A percentile compares a stretch with the other conserved stretches of the same genome.
Conservation (phyloP, 257 asterid species). For the Verbascum thapsus region DNA sequence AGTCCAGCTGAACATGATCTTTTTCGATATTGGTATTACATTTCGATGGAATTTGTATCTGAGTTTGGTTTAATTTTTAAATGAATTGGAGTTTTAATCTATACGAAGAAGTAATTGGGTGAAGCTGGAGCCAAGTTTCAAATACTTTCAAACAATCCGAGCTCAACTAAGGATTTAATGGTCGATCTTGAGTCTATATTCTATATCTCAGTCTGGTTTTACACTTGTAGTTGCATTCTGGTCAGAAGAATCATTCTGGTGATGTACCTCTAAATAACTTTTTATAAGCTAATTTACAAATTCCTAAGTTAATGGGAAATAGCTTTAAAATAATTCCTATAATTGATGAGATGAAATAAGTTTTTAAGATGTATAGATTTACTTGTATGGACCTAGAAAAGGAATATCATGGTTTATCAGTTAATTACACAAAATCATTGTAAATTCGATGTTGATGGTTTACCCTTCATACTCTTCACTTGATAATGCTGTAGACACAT, state of each 20-base stretch:
- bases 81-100: no score
- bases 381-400: conserved; percentile 2
- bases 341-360: background rate
- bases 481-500: background rate
- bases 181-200: background rate
- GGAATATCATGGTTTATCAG: background rate
- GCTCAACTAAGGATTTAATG: no score
- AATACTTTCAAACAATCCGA: no score
- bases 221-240: background rate
- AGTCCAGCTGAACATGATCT: no score
- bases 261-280: background rate
- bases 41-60: no score
- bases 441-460: conserved; percentile 5
- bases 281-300: conserved; percentile 11
- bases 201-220: conserved; percentile 10
- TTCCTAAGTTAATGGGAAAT: background rate
- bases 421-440: background rate
- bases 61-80: no score
- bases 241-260: background rate
- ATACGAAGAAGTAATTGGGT: no score
- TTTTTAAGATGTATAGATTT: conserved; percentile 5
- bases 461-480: background rate
- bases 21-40: no score
- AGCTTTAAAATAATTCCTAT: conserved; percentile 13
- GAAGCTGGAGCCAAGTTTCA: no score